Percentiles rank a stretch among this genome's conserved stretches.
Evolutionary conservation across 192 early-diverging fungal genomes (phyloP).

Genomic region (Backusella macrospora): DNA sequence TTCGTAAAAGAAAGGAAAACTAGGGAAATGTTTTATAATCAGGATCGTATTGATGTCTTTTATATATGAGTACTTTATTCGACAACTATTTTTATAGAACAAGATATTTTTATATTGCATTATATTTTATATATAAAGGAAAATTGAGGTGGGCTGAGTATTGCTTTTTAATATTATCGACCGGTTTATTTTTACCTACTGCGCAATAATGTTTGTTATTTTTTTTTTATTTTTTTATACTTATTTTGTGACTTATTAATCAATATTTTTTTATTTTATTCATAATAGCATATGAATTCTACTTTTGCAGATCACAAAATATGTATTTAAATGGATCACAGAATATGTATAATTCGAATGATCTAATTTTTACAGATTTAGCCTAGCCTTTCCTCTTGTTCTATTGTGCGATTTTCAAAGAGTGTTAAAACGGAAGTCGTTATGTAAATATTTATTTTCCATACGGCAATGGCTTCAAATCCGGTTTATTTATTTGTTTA

Average conservation of each 20-base stretch:
- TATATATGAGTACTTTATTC: not conserved
- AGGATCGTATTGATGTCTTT: not conserved
- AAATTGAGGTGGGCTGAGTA: not conserved
- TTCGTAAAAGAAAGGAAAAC: not conserved
- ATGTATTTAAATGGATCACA: not conserved
- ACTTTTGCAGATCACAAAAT: not conserved
- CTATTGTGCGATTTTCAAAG: not conserved
- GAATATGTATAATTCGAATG: not conserved
- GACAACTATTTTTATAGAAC: not conserved
- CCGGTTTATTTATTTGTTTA: no score
- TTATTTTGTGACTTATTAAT: not conserved
- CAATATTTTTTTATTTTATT: not conserved
- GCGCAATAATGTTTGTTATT: not conserved
- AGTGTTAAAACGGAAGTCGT: not conserved
- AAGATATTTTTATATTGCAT: conserved; percentile 1
- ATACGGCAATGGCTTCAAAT: not conserved
- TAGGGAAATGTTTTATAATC: not conserved
- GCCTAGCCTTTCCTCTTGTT: not conserved
- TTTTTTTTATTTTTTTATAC: not conserved
- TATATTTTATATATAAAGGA: not conserved
- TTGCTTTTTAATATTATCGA: not conserved
- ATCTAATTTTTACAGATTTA: not conserved
- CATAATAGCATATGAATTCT: not conserved
- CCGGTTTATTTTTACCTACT: not conserved
- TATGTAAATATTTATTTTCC: not conserved